Evolutionary conservation across 78 protist species (phyloP).

Genomic region (Speleostelium caveatum): DNA sequence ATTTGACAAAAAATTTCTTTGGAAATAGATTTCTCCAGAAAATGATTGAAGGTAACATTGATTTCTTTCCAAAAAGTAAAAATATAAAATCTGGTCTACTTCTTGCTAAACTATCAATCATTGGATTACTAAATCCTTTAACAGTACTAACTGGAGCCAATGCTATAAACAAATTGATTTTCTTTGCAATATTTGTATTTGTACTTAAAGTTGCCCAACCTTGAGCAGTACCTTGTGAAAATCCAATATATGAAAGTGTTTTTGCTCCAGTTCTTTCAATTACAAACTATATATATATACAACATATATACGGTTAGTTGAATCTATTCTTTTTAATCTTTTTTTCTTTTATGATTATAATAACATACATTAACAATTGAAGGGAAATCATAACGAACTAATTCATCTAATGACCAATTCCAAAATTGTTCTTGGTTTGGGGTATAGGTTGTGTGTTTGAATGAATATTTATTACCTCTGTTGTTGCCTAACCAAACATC

Average conservation of each 20-base stretch:
- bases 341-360: not conserved
- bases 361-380: conserved; percentile 45
- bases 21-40: conserved; percentile 80
- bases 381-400: conserved; percentile 83
- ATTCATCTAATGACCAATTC: conserved; percentile 82
- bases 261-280: conserved; percentile 18
- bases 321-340: not conserved
- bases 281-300: conserved; percentile 17
- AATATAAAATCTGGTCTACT: conserved; percentile 78
- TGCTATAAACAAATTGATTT: conserved; percentile 49
- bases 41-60: conserved; percentile 57
- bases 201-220: conserved; percentile 79
- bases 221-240: conserved; percentile 86
- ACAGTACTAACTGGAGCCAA: conserved; percentile 69
- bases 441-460: conserved; percentile 39
- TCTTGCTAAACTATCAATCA: conserved; percentile 63
- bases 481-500: conserved; percentile 87
- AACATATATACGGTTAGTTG: not conserved
- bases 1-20: conserved; percentile 35
- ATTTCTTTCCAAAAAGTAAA: conserved; percentile 70
- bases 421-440: conserved; percentile 67
- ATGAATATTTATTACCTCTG: conserved; percentile 82
- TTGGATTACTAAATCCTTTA: conserved; percentile 67
- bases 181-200: conserved; percentile 31
- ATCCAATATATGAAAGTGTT: conserved; percentile 77